Conservation (phyloP, 208 protist genomes). For the Trypanosoma cruzi region DNA sequence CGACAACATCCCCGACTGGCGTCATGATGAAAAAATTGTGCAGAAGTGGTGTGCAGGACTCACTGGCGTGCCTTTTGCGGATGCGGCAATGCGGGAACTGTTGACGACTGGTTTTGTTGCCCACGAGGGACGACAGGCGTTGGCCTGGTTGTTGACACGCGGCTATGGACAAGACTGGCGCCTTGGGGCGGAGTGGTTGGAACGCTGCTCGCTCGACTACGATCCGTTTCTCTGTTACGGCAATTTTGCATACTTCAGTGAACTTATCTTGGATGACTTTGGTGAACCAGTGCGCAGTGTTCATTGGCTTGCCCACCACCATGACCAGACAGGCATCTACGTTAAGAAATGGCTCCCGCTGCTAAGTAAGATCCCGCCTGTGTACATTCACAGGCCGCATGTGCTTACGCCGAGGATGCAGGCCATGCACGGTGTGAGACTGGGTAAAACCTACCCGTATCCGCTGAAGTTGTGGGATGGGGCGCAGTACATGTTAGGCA, state of each 20-base stretch:
- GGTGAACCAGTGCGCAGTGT: slow-evolving; percentile 78
- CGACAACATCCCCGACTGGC: slow-evolving; percentile 73
- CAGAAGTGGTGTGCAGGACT: slow-evolving; percentile 84
- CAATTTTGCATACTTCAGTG: slow-evolving; percentile 75
- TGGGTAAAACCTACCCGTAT: slow-evolving; percentile 88
- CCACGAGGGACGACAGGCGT: slow-evolving; percentile 72
- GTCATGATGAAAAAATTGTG: slow-evolving; percentile 78
- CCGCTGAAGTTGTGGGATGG: slow-evolving; percentile 91
- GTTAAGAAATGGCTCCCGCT: slow-evolving; percentile 90
- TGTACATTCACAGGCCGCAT: slow-evolving; percentile 91
- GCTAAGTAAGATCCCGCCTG: slow-evolving; percentile 82
- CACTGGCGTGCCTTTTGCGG: slow-evolving; percentile 88
- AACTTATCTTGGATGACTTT: slow-evolving; percentile 84
- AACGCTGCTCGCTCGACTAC: slow-evolving; percentile 90
- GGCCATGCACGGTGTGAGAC: slow-evolving; percentile 78
- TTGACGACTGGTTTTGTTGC: slow-evolving; percentile 79
- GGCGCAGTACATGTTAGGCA: slow-evolving; percentile 49
- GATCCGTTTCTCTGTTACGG: slow-evolving; percentile 92
- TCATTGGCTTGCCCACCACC: slow-evolving; percentile 83
- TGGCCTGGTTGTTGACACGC: slow-evolving; percentile 81
- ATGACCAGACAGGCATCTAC: slow-evolving; percentile 92
- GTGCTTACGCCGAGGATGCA: slow-evolving; percentile 87
- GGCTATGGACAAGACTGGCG: slow-evolving; percentile 92
- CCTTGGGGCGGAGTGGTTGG: slow-evolving; percentile 89
- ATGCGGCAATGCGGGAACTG: slow-evolving; percentile 89